Conservation (phyloP, 2,329 filamentous ascomycete genomes). For the Cytospora leucostoma region DNA sequence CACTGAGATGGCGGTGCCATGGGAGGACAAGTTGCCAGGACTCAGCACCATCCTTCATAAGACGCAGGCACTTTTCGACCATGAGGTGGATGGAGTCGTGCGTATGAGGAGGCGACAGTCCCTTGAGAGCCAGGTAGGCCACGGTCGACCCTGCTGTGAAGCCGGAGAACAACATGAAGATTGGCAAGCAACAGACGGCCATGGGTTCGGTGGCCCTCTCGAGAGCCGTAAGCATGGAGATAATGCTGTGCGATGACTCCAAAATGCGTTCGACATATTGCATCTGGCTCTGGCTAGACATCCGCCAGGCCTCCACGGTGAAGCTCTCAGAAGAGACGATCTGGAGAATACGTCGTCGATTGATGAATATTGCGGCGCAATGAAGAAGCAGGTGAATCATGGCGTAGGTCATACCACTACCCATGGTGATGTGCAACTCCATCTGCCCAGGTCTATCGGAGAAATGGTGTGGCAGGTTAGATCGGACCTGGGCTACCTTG, state of each 20-base stretch:
- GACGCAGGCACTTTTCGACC: slow-evolving; percentile 59
- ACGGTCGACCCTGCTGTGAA: slow-evolving; percentile 63
- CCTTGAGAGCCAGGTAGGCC: slow-evolving; percentile 64
- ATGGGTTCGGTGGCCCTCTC: slow-evolving; percentile 61
- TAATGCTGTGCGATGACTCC: slow-evolving; percentile 59
- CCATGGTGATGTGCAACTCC: slow-evolving; percentile 64
- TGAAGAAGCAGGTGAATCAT: slow-evolving; percentile 64
- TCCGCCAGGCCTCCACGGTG: slow-evolving; percentile 55
- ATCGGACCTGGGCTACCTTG: slow-evolving; percentile 57
- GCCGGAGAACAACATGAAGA: slow-evolving; percentile 64
- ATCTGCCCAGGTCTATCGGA: slow-evolving; percentile 63
- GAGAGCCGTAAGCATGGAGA: slow-evolving; percentile 56
- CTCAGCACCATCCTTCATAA: slow-evolving; percentile 60
- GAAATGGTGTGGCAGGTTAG: slow-evolving; percentile 59
- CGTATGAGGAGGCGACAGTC: slow-evolving; percentile 56
- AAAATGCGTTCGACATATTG: slow-evolving; percentile 59
- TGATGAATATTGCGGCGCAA: slow-evolving; percentile 62
- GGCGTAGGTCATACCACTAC: slow-evolving; percentile 62
- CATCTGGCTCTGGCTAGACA: slow-evolving; percentile 50
- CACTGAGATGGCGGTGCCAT: slow-evolving; percentile 61
- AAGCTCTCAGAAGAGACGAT: slow-evolving; percentile 56
- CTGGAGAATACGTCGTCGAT: slow-evolving; percentile 60
- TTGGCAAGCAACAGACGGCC: slow-evolving; percentile 59
- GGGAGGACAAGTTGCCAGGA: slow-evolving; percentile 61
- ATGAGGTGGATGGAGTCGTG: slow-evolving; percentile 59